phyloP scores from a whole-genome alignment of 371 early-diverging fungal genomes.

The Mucor plumbeus region DNA sequence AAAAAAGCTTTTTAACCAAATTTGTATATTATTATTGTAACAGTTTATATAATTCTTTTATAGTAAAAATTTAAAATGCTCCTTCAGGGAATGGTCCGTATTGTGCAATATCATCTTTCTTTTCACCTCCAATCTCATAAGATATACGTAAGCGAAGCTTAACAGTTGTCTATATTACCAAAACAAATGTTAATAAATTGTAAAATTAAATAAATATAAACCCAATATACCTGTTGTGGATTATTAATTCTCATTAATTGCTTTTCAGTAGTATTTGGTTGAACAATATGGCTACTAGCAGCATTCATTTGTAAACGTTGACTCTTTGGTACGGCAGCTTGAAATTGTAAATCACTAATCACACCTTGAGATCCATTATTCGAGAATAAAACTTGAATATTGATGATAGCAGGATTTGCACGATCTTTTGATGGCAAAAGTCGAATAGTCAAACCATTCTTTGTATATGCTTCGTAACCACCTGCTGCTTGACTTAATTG shows the following conservation, averaged over 20 bases:
- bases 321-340: slow-evolving; percentile 93
- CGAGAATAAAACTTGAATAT: slow-evolving; percentile 72
- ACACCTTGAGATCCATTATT: slow-evolving; percentile 61
- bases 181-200: neutral
- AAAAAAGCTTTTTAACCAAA: too few relatives aligned
- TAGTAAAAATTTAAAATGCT: slow-evolving; percentile 35
- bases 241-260: slow-evolving; percentile 87
- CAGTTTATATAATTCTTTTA: neutral
- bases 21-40: neutral
- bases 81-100: slow-evolving; percentile 78
- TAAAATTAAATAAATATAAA: neutral
- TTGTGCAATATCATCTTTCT: slow-evolving; percentile 78
- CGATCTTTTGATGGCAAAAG: slow-evolving; percentile 71
- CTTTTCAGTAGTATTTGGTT: slow-evolving; percentile 66
- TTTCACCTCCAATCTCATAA: slow-evolving; percentile 63
- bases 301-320: slow-evolving; percentile 86
- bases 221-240: slow-evolving; percentile 71
- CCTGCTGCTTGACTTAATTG: slow-evolving; percentile 9
- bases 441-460: slow-evolving; percentile 76
- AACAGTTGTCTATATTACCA: slow-evolving; percentile 60
- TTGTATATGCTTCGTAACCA: slow-evolving; percentile 73
- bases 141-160: slow-evolving; percentile 78
- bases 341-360: slow-evolving; percentile 76
- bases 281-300: slow-evolving; percentile 68
- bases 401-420: slow-evolving; percentile 61